Base-by-base conservation (phyloP, 495 filamentous ascomycete genomes). In the Xylaria castorea region DNA sequence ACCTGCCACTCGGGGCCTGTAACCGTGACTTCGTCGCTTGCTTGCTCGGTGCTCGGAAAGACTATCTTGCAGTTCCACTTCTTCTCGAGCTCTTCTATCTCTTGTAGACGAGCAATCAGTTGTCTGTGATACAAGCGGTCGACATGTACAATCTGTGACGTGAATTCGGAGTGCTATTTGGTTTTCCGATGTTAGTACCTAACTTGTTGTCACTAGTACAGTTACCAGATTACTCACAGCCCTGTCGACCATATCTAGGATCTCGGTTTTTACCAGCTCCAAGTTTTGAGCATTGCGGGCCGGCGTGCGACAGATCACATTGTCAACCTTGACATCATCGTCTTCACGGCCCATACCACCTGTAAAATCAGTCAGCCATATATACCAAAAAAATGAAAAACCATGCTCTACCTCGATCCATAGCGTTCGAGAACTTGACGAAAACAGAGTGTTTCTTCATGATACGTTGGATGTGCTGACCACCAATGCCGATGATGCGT, bases 371-470 rank as follows among this genome's bases (percentile, higher is more conserved):
- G 32, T 67, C 57, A 65, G 16, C 11, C 9, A 34, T 48, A 14
- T 34, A 3, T 1, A 34, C 4, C 36, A 57, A 27, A 0, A 64
- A 1, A 55, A 46, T 44, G n/a, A 42, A 16, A 27, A 18, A 36
- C 16, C 12, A 57, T 27, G 44, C 44, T 76, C 72, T 80, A 81
- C 86, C 87, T 75, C 96, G 92, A 81, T 99, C 96, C 97, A 98
- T 98, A 34, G 97, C 96, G 77, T 99, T 99, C 74, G 94, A 97
- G 79, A 99, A 99, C 80, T 99, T 99, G 84, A 99, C 96, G 74
- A 98, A 99, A 70, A 99, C 96, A 2, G 96, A 99, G 84, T 99
- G 97, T 82, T 98, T 98, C 86, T 99, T 99, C 96, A 98, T 99
- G 84, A 98, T 98, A 70, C 94, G 94, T 80, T 99, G 96, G 76